phyloP scores from a whole-genome alignment of 768 basidiomycete genomes.

The Chalciporus piperatus region DNA sequence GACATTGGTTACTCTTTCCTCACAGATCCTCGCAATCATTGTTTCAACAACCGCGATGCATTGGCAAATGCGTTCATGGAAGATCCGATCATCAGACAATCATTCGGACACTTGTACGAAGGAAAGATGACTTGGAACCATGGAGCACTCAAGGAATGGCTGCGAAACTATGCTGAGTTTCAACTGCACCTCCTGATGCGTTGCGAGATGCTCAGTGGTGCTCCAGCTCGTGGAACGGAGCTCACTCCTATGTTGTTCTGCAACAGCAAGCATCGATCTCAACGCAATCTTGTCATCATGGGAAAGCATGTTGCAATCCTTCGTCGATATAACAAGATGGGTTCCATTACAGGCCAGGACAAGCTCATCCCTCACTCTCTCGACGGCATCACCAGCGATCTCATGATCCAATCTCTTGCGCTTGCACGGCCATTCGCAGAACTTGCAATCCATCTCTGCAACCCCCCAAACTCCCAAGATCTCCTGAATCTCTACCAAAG shows the following conservation, averaged over 20 bases:
- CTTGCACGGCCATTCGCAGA: slow-evolving; percentile 19
- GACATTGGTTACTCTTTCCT: not conserved
- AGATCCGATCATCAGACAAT: not conserved
- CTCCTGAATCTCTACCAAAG: not conserved
- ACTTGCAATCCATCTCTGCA: slow-evolving; percentile 1
- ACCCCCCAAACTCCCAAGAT: not conserved
- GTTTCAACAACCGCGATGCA: not conserved
- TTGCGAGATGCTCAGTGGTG: too few relatives aligned
- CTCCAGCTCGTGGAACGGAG: too few relatives aligned
- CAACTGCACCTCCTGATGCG: too few relatives aligned
- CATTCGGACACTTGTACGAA: not conserved
- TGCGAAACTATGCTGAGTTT: too few relatives aligned
- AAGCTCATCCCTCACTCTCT: slow-evolving; percentile 29
- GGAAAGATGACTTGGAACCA: not conserved
- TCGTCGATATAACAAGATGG: not conserved
- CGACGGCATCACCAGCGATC: slow-evolving; percentile 20
- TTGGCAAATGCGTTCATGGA: not conserved
- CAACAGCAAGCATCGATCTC: too few relatives aligned
- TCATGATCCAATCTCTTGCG: slow-evolving; percentile 27
- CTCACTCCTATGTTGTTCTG: too few relatives aligned
- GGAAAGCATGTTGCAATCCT: too few relatives aligned
- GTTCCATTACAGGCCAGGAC: slow-evolving; percentile 1
- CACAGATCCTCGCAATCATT: not conserved
- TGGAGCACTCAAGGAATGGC: not conserved
- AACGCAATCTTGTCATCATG: too few relatives aligned